Evolutionary conservation across 1,139 yeast genomes (phyloP), one percentile per base, ranked within the genome.

Genomic region (Saccharomyces pastorianus): DNA sequence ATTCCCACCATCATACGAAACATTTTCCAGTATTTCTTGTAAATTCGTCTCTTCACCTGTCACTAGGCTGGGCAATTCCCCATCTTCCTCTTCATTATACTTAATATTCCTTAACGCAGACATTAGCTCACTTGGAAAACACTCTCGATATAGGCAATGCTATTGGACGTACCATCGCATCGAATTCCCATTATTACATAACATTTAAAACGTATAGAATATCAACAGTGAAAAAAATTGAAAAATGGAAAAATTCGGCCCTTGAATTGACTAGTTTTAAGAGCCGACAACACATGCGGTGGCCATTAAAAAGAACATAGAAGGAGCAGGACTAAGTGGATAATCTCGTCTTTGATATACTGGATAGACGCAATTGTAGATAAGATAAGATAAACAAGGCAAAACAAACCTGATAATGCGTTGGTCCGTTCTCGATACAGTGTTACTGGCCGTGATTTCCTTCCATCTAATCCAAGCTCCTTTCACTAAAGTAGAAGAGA

Each of bases 401-500:
- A 20, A 20, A 20, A n/a, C n/a, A 20, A 20, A 20, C 23, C 25
- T 8, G 49, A 53, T 26, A 26, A 56, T 65, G 63, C 47, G 56
- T 46, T 62, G 66, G 65, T 60, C 66, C 6, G 59, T 57, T 50
- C 51, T 61, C 44, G 68, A 64, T 50, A 55, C 69, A 1, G 57
- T 65, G 5, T 58, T 72, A 3, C 55, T 71, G 17, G 61, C 64
- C 3, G 59, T 74, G 3, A 73, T 82, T 17, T 65, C 73, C 1
- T 68, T 69, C 54, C 80, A 85, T 66, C 65, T 85, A 58, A 61
- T 74, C 25, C 61, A 80, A 2, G 78, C 96, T 0, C 97, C 97
- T 0, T 89, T 76, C 68, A 85, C 97, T 3, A 91, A 93, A 69
- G 97, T 93, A 0, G 98, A 93, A 67, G 99, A 93, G 67, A 88